phyloP scores from a whole-genome alignment of 1,284 basidiomycete genomes.

The Moesziomyces globuligerus region DNA sequence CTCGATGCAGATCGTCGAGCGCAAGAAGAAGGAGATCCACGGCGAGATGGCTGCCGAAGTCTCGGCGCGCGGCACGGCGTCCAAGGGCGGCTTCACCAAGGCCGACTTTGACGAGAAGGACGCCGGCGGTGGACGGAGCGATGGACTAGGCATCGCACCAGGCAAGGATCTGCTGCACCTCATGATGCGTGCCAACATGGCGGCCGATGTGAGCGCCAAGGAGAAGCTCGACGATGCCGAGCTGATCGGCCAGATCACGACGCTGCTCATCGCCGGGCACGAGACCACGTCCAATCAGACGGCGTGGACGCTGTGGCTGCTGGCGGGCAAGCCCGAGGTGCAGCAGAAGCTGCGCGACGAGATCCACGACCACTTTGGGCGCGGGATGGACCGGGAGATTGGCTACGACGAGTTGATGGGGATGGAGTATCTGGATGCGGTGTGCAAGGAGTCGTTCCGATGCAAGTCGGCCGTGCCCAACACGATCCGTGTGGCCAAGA shows the following conservation, averaged over 20 bases:
- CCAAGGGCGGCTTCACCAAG: conserved; percentile 31
- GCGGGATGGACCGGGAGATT: conserved; percentile 36
- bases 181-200: conserved; percentile 63
- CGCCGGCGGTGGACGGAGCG: too few relatives aligned
- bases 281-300: conserved; percentile 63
- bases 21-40: conserved; percentile 48
- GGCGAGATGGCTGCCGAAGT: conserved; percentile 44
- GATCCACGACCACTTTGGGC: conserved; percentile 47
- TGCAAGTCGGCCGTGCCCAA: conserved; percentile 46
- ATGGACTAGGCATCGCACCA: conserved; percentile 1
- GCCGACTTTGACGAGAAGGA: conserved; percentile 51
- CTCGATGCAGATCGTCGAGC: conserved; percentile 46
- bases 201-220: conserved; percentile 43
- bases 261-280: conserved; percentile 63
- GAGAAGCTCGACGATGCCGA: conserved; percentile 57
- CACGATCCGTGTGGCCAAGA: conserved; percentile 45
- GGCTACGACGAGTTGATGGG: conserved; percentile 52
- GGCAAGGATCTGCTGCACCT: conserved; percentile 61
- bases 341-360: conserved; percentile 56
- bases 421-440: conserved; percentile 57
- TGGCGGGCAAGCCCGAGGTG: conserved; percentile 37
- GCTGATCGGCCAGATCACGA: conserved; percentile 59
- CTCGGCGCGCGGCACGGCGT: conserved; percentile 8
- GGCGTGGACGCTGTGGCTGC: conserved; percentile 56
- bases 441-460: conserved; percentile 58